Evolutionary conservation across 2,329 filamentous ascomycete genomes (phyloP).

Genomic region (Lasiodiplodia hormozganensis): DNA sequence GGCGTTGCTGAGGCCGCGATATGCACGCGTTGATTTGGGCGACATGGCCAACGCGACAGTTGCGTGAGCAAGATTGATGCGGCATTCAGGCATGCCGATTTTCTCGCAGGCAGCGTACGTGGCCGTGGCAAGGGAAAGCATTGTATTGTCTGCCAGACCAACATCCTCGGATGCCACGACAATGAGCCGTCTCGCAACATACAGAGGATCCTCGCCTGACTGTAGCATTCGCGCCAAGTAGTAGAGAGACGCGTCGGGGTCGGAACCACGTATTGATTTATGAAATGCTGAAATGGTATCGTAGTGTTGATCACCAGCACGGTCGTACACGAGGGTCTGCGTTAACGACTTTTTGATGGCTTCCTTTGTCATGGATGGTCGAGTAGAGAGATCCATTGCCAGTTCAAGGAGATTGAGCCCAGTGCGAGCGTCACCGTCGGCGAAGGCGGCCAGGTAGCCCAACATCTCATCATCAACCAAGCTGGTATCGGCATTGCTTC

Average conservation of each 20-base stretch:
- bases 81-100: constrained; percentile 92
- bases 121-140: constrained; percentile 84
- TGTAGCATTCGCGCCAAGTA: constrained; percentile 96
- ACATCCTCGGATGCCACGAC: constrained; percentile 96
- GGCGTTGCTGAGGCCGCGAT: constrained; percentile 81
- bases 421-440: constrained; percentile 91
- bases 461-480: constrained; percentile 81
- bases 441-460: constrained; percentile 80
- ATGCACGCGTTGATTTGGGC: constrained; percentile 86
- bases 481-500: constrained; percentile 48
- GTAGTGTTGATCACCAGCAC: constrained; percentile 95
- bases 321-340: constrained; percentile 92
- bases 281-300: constrained; percentile 97
- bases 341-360: constrained; percentile 84
- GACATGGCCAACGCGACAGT: constrained; percentile 81
- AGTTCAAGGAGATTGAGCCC: constrained; percentile 92
- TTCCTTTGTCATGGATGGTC: constrained; percentile 71
- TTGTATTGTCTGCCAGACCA: constrained; percentile 83
- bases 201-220: constrained; percentile 91
- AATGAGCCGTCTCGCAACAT: constrained; percentile 89
- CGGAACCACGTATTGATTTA: constrained; percentile 88
- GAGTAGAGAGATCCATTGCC: constrained; percentile 76
- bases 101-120: constrained; percentile 89
- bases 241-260: constrained; percentile 88
- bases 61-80: constrained; percentile 89